phyloP scores from a whole-genome alignment of 1,139 yeast species.

The Arxiozyma bovina region DNA sequence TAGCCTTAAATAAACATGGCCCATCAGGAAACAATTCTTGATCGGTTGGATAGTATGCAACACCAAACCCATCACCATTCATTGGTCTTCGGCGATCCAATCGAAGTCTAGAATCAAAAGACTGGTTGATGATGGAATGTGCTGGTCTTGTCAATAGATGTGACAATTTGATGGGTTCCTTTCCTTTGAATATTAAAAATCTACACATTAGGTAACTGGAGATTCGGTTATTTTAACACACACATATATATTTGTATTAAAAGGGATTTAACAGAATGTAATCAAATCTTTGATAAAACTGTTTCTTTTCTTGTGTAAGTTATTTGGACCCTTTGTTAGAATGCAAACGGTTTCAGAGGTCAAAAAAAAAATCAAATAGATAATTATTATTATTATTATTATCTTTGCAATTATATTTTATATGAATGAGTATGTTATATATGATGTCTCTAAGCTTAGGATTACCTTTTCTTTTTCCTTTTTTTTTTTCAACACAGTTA shows the following conservation, averaged over 20 bases:
- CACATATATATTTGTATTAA: no score
- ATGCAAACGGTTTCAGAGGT: no score
- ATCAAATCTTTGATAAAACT: no score
- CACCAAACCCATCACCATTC: slow-evolving; percentile 97
- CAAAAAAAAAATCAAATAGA: no score
- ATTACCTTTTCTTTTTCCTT: no score
- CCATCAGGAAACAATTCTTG: slow-evolving; percentile 42
- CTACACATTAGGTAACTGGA: slow-evolving; percentile 26
- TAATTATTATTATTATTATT: no score
- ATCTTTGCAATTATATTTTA: no score
- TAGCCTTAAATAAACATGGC: slow-evolving; percentile 84
- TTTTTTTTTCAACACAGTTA: background rate
- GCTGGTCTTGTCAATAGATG: slow-evolving; percentile 90
- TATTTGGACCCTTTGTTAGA: no score
- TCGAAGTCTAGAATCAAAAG: slow-evolving; percentile 81
- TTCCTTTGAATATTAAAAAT: slow-evolving; percentile 37
- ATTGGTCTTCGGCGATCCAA: slow-evolving; percentile 84
- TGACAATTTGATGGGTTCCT: slow-evolving; percentile 75
- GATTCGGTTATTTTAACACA: background rate
- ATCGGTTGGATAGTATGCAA: slow-evolving; percentile 77
- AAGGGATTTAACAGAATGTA: no score
- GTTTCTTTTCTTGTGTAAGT: no score
- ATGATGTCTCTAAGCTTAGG: background rate
- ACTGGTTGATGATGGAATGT: slow-evolving; percentile 92
- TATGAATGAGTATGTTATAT: background rate